Evolutionary conservation across 2,329 filamentous ascomycete species (phyloP).

Genomic region (Fusarium armeniacum): DNA sequence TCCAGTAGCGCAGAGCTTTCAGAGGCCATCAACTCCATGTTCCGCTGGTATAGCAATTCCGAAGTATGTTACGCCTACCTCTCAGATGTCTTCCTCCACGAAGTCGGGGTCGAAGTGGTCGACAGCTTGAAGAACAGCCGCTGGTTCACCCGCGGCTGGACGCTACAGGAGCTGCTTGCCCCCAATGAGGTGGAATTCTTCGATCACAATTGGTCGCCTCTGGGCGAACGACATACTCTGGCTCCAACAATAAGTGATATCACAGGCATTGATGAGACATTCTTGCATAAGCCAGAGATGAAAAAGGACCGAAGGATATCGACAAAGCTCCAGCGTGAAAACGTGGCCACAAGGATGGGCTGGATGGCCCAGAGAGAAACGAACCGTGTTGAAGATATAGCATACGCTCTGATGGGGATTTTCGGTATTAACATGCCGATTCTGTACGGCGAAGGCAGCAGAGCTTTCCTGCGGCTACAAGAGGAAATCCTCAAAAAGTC

Average conservation of each 20-base stretch:
- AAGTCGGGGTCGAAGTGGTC: constrained; percentile 27
- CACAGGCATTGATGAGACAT: constrained; percentile 45
- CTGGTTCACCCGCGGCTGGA: constrained; percentile 49
- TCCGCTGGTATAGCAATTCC: constrained; percentile 46
- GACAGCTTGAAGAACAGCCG: constrained; percentile 44
- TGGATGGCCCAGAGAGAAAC: constrained; percentile 55
- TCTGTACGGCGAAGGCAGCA: constrained; percentile 55
- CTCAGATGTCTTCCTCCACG: constrained; percentile 40
- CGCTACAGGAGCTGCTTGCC: constrained; percentile 48
- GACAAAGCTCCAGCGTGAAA: constrained; percentile 44
- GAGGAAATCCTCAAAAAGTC: constrained; percentile 54
- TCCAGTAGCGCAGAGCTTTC: constrained; percentile 48
- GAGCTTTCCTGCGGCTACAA: constrained; percentile 54
- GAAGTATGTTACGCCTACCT: constrained; percentile 45
- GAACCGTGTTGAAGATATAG: constrained; percentile 51
- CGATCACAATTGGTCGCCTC: constrained; percentile 42
- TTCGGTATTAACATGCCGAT: constrained; percentile 56
- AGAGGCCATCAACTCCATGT: constrained; percentile 49
- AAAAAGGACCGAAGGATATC: constrained; percentile 40
- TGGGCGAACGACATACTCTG: constrained; percentile 42
- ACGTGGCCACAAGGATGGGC: constrained; percentile 53
- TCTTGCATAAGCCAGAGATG: constrained; percentile 37
- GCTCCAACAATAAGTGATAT: constrained; percentile 43
- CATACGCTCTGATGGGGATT: constrained; percentile 55
- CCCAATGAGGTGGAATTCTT: constrained; percentile 49